These are phyloP conservation scores for Sporothrix euskadiensis DNA, from an alignment of 2,329 filamentous ascomycete species.

Conservation along the genomic window DNA sequence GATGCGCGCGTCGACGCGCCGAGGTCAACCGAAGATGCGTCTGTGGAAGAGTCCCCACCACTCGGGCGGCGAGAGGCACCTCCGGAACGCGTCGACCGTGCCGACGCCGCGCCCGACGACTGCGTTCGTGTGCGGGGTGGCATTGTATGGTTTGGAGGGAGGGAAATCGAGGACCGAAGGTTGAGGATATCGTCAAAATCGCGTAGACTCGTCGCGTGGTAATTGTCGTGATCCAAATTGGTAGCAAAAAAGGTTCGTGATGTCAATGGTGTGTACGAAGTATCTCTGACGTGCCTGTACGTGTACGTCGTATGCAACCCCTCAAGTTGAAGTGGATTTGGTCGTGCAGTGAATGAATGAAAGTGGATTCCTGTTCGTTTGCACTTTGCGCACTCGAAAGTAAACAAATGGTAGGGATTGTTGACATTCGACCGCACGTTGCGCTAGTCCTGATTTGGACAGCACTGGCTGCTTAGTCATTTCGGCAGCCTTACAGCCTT, in stretches of 20 bases:
- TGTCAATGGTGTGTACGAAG: background rate
- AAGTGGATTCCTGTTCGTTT: background rate
- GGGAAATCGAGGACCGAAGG: background rate
- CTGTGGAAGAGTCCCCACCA: constrained; percentile 16
- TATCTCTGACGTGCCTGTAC: background rate
- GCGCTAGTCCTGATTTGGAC: background rate
- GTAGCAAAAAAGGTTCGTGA: background rate
- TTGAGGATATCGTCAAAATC: background rate
- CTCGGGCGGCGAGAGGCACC: constrained; percentile 22
- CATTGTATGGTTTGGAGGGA: background rate
- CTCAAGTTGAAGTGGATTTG: background rate
- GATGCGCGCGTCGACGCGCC: constrained; percentile 28
- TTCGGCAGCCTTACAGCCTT: background rate
- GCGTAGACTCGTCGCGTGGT: background rate
- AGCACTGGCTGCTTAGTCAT: background rate
- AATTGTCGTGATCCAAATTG: background rate
- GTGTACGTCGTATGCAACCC: background rate
- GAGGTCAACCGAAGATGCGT: background rate
- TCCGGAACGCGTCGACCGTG: constrained; percentile 27
- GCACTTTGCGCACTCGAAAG: background rate
- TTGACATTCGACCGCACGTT: background rate
- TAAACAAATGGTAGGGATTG: constrained; percentile 19
- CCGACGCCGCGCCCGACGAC: constrained; percentile 27
- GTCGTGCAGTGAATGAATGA: background rate
- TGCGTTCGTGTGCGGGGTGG: constrained; percentile 24